Conservation (phyloP, 106 monocot genomes). For the Platanthera guangdongensis region DNA sequence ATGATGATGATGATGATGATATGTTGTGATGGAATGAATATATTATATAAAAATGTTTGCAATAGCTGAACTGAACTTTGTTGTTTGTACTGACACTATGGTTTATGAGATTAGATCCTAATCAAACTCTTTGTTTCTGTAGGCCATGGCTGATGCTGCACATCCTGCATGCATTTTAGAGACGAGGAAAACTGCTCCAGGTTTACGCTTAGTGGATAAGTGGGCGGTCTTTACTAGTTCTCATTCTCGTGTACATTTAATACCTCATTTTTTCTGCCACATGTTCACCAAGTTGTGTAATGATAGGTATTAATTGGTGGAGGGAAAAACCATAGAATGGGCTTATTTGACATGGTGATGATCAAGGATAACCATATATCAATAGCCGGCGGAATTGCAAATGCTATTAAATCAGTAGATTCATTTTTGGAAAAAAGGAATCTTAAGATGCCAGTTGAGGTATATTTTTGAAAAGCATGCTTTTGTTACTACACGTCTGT, state of each 20-base stretch:
- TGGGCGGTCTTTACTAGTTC: slow-evolving; percentile 76
- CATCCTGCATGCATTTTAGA: slow-evolving; percentile 89
- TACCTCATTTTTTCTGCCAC: neutral
- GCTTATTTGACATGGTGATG: slow-evolving; percentile 99
- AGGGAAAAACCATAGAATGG: slow-evolving; percentile 94
- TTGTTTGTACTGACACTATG: neutral
- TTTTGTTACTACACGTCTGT: neutral
- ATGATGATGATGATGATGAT: neutral
- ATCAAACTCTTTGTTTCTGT: slow-evolving; percentile 10
- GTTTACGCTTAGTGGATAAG: slow-evolving; percentile 95
- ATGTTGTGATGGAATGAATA: neutral
- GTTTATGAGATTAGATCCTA: neutral
- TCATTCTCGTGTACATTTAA: slow-evolving; percentile 10
- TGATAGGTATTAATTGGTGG: slow-evolving; percentile 90
- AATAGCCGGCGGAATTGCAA: slow-evolving; percentile 75
- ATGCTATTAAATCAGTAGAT: slow-evolving; percentile 78
- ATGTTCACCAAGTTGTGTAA: neutral
- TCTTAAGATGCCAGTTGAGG: slow-evolving; percentile 82
- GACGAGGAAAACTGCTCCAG: slow-evolving; percentile 98
- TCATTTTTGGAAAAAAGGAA: slow-evolving; percentile 53
- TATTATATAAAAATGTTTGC: slow-evolving; percentile 4
- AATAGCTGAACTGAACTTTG: neutral
- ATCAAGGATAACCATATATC: slow-evolving; percentile 99
- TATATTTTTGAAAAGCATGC: slow-evolving; percentile 14
- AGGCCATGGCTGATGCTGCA: slow-evolving; percentile 92